phyloP scores from a whole-genome alignment of 805 yeast genomes.

The Clavispora santaluciae region DNA sequence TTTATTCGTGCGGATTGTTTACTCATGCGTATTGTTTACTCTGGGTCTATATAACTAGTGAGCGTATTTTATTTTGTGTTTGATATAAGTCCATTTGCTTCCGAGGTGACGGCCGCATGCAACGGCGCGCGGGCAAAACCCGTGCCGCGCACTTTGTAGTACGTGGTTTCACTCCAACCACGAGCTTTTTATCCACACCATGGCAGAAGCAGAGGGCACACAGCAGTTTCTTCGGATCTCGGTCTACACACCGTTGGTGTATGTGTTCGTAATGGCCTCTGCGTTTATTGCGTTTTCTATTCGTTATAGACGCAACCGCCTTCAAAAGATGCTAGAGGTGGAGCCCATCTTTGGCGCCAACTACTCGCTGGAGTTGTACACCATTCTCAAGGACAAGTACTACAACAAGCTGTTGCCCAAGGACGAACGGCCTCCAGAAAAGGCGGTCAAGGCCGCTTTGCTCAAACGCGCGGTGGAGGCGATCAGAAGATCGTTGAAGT shows the following conservation, averaged over 20 bases:
- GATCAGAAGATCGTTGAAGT: conserved; percentile 72
- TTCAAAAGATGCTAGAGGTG: conserved; percentile 49
- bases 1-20: no score
- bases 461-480: conserved; percentile 75
- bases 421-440: conserved; percentile 62
- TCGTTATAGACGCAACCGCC: conserved; percentile 55
- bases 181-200: conserved; percentile 2
- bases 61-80: no score
- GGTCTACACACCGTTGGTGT: conserved; percentile 63
- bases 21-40: no score
- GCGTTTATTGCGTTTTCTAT: conserved; percentile 68
- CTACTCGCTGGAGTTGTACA: conserved; percentile 59
- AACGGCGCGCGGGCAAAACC: background rate
- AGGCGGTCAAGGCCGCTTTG: conserved; percentile 60
- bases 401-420: conserved; percentile 35
- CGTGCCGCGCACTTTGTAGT: background rate
- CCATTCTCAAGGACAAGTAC: conserved; percentile 47
- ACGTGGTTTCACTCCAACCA: background rate
- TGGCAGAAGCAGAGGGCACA: conserved; percentile 15
- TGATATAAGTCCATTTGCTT: no score
- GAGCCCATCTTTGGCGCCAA: conserved; percentile 73
- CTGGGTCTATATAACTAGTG: no score
- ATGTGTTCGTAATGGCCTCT: conserved; percentile 62
- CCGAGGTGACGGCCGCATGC: no score
- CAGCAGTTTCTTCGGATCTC: conserved; percentile 32